Base-by-base conservation (phyloP, 768 basidiomycete genomes). In the Mycena kentingensis region DNA sequence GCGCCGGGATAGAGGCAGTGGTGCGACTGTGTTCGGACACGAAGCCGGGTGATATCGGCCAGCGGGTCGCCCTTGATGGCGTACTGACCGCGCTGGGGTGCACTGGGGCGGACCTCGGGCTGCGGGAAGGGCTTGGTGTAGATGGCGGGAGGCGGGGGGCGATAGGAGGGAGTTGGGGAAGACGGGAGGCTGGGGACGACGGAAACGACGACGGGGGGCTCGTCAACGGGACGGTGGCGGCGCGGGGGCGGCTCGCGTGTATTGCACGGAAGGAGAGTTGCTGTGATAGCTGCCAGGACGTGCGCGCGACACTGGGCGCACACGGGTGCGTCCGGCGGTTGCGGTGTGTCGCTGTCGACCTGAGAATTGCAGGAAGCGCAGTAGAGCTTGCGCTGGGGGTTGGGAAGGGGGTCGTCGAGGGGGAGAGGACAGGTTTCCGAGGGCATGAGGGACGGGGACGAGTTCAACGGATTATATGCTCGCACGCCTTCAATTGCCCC, bases 1-100 rank as follows among this genome's bases (percentile, higher is more conserved):
- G 92, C 88, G 3, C 96, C 96, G 26, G 95, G 88, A 70, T 94
- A 91, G 10, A 92, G 77, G 66, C 87, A 90, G 59, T 88, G 83
- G 64, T 88, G 87, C 12, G 79, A 80, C 58, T 83, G 83, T 18
- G 86, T 79, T 42, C 85, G 81, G 31, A 90, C 80, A 34, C 89
- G 85, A 42, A 92, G 68, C 19, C 82, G 85, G 44, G 90, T 90
- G 54, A 93, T 87, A 67, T 93, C 90, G 53, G 77, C 67, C 29
- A 84, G 70, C 5, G 91, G 90, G 66, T 77, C 74, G 26, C 71
- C 72, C 37, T 64, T 66, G 8, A 65, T 60, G 6, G 54, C 54
- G 26, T 43, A 25, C 27, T 32, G 56, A 2, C 51, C 51, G 28
- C 61, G 62, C 38, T 61, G 65, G 28, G 55, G 64, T 11, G 58